Conservation (phyloP, 83 land plant genomes). For the Larix sibirica region DNA sequence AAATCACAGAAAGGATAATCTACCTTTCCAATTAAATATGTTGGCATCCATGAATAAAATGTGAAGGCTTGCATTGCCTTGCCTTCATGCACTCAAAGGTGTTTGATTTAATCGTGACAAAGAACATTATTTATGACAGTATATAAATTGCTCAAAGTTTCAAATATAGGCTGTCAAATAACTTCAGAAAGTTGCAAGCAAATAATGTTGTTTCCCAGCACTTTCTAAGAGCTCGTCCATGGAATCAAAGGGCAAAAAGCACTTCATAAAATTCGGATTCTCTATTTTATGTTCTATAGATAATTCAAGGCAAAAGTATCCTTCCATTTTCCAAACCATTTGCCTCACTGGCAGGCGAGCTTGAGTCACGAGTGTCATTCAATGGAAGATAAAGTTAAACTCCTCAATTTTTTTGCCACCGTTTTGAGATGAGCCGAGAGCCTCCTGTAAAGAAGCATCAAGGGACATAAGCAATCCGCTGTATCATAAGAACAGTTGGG, state of each 20-base stretch:
- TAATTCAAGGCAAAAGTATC: neutral
- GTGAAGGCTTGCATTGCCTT: neutral
- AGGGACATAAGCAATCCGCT: neutral
- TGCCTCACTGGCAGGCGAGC: neutral
- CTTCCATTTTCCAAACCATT: conserved; percentile 12
- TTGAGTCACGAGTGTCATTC: neutral
- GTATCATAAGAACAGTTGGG: too few relatives aligned
- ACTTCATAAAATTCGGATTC: neutral
- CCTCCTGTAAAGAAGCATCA: neutral
- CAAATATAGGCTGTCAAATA: neutral
- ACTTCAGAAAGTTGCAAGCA: neutral
- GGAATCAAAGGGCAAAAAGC: neutral
- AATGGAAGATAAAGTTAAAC: neutral
- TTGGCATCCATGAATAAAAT: neutral
- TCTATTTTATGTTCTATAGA: neutral
- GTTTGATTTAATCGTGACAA: too few relatives aligned
- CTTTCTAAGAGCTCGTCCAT: neutral
- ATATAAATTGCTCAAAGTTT: neutral
- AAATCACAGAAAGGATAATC: too few relatives aligned
- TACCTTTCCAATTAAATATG: neutral
- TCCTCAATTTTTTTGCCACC: neutral
- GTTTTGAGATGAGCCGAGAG: neutral
- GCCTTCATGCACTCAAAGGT: too few relatives aligned
- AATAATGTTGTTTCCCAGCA: neutral
- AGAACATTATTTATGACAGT: too few relatives aligned